Evolutionary conservation across 164 flowering plant genomes (phyloP).

Genomic region (Umbellularia californica): DNA sequence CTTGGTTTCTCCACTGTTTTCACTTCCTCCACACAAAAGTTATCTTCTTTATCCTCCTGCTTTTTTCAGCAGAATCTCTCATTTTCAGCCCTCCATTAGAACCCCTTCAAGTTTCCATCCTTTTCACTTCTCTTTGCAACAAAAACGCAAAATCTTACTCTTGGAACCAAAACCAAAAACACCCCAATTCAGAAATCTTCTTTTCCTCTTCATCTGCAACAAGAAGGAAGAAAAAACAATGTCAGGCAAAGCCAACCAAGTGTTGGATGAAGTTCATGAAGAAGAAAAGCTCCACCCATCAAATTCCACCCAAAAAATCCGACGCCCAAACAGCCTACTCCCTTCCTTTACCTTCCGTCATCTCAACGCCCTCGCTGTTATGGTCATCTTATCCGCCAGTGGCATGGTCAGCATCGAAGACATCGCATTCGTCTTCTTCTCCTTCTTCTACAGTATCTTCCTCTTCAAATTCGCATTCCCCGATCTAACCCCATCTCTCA

Average conservation of each 20-base stretch:
- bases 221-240: no score
- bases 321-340: not conserved
- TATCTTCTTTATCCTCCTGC: not conserved
- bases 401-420: slow-evolving; percentile 41
- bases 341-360: slow-evolving; percentile 37
- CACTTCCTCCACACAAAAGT: not conserved
- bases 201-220: not conserved
- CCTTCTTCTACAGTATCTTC: slow-evolving; percentile 27
- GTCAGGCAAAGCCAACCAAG: not conserved
- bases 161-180: not conserved
- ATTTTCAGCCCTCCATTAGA: no score
- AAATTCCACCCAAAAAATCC: not conserved
- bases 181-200: not conserved
- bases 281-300: not conserved
- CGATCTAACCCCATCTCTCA: slow-evolving; percentile 1
- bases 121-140: no score
- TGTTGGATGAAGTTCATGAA: no score
- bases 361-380: slow-evolving; percentile 29
- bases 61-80: no score
- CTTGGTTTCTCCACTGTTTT: no score
- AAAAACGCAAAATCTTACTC: no score
- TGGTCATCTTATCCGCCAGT: slow-evolving; percentile 31
- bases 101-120: no score
- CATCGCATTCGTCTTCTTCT: slow-evolving; percentile 30
- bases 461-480: slow-evolving; percentile 29